Conservation (phyloP, 805 yeast species). For the Torulaspora indica region DNA sequence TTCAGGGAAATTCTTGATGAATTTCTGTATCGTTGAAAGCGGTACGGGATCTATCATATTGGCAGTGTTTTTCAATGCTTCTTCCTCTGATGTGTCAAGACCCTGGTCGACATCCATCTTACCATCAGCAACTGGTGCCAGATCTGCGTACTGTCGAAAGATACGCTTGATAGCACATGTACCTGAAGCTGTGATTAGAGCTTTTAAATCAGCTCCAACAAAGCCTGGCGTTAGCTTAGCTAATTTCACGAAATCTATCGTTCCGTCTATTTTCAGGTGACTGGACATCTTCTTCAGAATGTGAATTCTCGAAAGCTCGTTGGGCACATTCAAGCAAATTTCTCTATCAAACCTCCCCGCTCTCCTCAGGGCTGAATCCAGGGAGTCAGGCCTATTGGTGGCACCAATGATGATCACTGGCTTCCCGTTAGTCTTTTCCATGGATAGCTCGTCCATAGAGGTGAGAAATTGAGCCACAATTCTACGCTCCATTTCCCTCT, state of each 20-base stretch:
- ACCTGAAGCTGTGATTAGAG: slow-evolving; percentile 92
- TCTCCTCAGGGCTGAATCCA: slow-evolving; percentile 90
- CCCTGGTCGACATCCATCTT: slow-evolving; percentile 17
- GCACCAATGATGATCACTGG: slow-evolving; percentile 96
- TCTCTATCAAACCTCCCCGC: slow-evolving; percentile 97
- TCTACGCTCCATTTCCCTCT: slow-evolving; percentile 95
- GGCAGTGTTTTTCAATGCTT: slow-evolving; percentile 33
- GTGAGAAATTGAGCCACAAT: slow-evolving; percentile 94
- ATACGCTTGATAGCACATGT: slow-evolving; percentile 89
- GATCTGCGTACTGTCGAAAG: slow-evolving; percentile 48
- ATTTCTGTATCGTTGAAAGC: slow-evolving; percentile 66
- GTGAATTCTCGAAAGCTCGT: slow-evolving; percentile 70
- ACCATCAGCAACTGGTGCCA: slow-evolving; percentile 7
- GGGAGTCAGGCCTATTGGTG: slow-evolving; percentile 91
- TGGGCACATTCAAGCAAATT: slow-evolving; percentile 91
- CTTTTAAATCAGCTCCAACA: slow-evolving; percentile 95
- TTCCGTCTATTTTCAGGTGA: slow-evolving; percentile 60
- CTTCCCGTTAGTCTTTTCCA: slow-evolving; percentile 84
- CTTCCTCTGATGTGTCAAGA: slow-evolving; percentile 12
- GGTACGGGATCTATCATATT: slow-evolving; percentile 36
- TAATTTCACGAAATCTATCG: slow-evolving; percentile 61
- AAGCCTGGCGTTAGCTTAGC: slow-evolving; percentile 96
- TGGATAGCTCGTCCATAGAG: slow-evolving; percentile 85
- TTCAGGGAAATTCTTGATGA: slow-evolving; percentile 68
- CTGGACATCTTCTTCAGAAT: slow-evolving; percentile 73